Percentiles rank a stretch among this genome's conserved stretches.
phyloP scores from a whole-genome alignment of 1,284 basidiomycete genomes.

The Austropuccinia psidii region DNA sequence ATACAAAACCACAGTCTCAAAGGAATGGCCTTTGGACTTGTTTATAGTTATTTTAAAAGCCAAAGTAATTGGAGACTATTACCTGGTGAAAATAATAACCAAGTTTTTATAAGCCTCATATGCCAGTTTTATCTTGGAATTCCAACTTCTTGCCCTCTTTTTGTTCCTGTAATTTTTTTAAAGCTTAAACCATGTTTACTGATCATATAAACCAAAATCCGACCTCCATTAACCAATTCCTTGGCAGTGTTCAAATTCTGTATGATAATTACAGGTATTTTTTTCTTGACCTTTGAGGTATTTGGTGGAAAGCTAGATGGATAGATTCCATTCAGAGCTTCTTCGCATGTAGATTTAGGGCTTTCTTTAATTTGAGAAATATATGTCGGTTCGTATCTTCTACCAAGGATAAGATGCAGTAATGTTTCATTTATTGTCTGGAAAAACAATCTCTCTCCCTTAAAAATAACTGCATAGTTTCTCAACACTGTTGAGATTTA shows the following conservation, averaged over 20 bases:
- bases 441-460: background rate
- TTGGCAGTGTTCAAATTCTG: constrained; percentile 46
- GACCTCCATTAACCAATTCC: constrained; percentile 50
- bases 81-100: constrained; percentile 42
- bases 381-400: background rate
- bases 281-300: constrained; percentile 18
- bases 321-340: background rate
- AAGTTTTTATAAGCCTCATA: background rate
- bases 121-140: background rate
- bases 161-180: background rate
- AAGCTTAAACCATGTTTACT: background rate
- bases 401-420: background rate
- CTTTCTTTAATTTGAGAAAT: background rate
- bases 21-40: constrained; percentile 52
- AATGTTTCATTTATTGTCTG: background rate
- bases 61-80: constrained; percentile 50
- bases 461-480: background rate
- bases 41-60: constrained; percentile 52
- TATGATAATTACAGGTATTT: constrained; percentile 48
- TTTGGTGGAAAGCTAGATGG: background rate
- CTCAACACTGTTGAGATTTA: no score
- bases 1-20: constrained; percentile 46
- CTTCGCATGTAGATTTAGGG: background rate
- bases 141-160: background rate
- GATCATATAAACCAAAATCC: background rate